phyloP scores from a whole-genome alignment of 768 basidiomycete genomes.

The Lactarius quietus region DNA sequence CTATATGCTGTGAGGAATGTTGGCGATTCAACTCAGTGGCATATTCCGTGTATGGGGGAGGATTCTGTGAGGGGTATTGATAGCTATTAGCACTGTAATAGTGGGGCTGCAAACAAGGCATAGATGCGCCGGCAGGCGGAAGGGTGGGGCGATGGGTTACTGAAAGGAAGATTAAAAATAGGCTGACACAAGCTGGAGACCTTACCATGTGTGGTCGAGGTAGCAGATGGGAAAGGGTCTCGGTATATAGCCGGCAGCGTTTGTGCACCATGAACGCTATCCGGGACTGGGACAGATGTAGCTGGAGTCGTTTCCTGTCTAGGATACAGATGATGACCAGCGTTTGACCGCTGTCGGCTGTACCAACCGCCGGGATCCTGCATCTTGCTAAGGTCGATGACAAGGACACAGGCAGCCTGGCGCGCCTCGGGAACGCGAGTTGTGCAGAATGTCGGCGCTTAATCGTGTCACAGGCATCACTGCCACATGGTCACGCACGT shows the following conservation, averaged over 20 bases:
- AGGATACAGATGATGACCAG: constrained; percentile 7
- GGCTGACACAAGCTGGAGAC: background rate
- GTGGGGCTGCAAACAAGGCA: constrained; percentile 59
- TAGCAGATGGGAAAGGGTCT: constrained; percentile 64
- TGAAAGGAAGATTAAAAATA: constrained; percentile 32
- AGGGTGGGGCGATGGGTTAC: constrained; percentile 64
- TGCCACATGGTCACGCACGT: background rate
- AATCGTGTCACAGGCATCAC: constrained; percentile 3
- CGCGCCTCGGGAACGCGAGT: constrained; percentile 6
- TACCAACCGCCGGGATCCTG: constrained; percentile 23
- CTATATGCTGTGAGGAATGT: constrained; percentile 43
- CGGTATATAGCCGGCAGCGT: constrained; percentile 57
- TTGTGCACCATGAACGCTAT: constrained; percentile 66
- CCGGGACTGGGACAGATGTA: constrained; percentile 30
- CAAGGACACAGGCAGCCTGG: constrained; percentile 3
- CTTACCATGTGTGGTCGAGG: constrained; percentile 72
- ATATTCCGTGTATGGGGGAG: constrained; percentile 65
- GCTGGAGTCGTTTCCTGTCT: constrained; percentile 12
- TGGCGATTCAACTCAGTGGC: constrained; percentile 58
- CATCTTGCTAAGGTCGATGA: constrained; percentile 18
- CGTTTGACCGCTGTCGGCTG: constrained; percentile 5
- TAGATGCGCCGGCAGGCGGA: constrained; percentile 54
- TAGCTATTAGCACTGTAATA: constrained; percentile 39
- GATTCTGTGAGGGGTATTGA: constrained; percentile 35
- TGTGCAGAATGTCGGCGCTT: background rate